Evolutionary conservation across 2,329 filamentous ascomycete species (phyloP).

Genomic region (Aspergillus awamori): DNA sequence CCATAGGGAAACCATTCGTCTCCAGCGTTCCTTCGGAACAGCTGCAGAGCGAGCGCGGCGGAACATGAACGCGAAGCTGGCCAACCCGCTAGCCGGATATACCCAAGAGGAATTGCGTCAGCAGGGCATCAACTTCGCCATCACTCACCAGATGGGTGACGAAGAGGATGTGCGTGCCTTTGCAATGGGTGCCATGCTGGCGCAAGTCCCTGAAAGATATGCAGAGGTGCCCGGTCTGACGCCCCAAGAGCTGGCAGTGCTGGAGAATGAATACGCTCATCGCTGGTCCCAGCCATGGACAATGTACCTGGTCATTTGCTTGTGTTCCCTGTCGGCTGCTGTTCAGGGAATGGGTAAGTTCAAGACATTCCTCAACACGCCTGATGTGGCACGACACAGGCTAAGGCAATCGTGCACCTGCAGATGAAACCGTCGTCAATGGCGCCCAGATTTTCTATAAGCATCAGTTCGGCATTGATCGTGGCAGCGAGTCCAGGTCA

Average conservation of each 20-base stretch:
- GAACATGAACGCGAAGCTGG: slow-evolving; percentile 54
- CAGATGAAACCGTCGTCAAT: slow-evolving; percentile 70
- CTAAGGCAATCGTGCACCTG: slow-evolving; percentile 5
- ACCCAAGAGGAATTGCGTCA: slow-evolving; percentile 55
- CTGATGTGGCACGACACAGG: background rate
- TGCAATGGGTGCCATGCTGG: slow-evolving; percentile 61
- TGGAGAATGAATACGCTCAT: slow-evolving; percentile 64
- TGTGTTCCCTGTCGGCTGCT: slow-evolving; percentile 69
- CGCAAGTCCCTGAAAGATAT: slow-evolving; percentile 57
- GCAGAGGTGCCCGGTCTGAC: slow-evolving; percentile 58
- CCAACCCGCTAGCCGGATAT: slow-evolving; percentile 56
- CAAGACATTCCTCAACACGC: too few relatives aligned
- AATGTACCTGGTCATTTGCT: slow-evolving; percentile 67
- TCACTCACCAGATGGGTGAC: slow-evolving; percentile 56
- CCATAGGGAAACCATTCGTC: slow-evolving; percentile 24
- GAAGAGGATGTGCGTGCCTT: slow-evolving; percentile 63
- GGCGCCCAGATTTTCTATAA: slow-evolving; percentile 69
- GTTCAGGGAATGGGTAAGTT: slow-evolving; percentile 67
- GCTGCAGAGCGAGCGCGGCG: slow-evolving; percentile 46
- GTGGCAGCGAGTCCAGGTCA: slow-evolving; percentile 40
- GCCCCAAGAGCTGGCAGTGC: slow-evolving; percentile 58
- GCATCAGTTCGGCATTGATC: slow-evolving; percentile 60
- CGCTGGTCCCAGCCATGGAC: slow-evolving; percentile 70
- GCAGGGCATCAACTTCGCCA: slow-evolving; percentile 62
- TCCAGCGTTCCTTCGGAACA: slow-evolving; percentile 30